Evolutionary conservation across 129 eudicot species (phyloP).

Genomic region (Lonicera japonica): DNA sequence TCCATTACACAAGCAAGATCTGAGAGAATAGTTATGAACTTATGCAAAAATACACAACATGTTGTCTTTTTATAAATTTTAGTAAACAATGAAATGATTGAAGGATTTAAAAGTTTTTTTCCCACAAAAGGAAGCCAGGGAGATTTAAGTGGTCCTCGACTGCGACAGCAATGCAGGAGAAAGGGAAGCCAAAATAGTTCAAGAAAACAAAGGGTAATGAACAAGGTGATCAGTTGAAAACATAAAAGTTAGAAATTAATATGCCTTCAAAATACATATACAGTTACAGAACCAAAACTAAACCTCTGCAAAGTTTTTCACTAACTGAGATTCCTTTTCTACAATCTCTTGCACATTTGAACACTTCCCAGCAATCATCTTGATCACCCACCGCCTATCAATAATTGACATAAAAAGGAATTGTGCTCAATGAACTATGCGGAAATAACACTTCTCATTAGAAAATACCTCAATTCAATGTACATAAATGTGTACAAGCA

Average conservation of each 20-base stretch:
- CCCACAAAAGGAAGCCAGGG: background rate
- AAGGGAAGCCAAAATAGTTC: too few relatives aligned
- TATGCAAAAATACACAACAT: too few relatives aligned
- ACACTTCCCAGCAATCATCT: constrained; percentile 59
- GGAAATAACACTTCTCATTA: constrained; percentile 1
- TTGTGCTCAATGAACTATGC: constrained; percentile 6
- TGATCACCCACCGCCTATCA: constrained; percentile 93
- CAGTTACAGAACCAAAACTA: constrained; percentile 17
- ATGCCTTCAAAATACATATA: background rate
- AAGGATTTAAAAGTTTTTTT: background rate
- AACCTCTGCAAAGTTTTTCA: constrained; percentile 77
- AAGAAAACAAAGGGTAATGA: too few relatives aligned
- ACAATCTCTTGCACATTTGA: constrained; percentile 63
- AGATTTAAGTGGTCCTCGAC: too few relatives aligned
- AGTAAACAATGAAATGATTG: too few relatives aligned
- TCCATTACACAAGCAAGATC: background rate
- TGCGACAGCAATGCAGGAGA: too few relatives aligned
- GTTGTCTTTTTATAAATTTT: too few relatives aligned
- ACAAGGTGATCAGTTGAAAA: too few relatives aligned
- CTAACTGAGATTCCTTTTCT: constrained; percentile 66
- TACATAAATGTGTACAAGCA: background rate
- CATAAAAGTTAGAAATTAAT: background rate
- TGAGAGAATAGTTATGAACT: background rate
- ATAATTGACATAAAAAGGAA: constrained; percentile 20
- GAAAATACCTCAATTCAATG: too few relatives aligned